Percentiles rank a stretch among this genome's conserved stretches.
Conservation (phyloP, 2,329 filamentous ascomycete species). For the Talaromyces sp. region DNA sequence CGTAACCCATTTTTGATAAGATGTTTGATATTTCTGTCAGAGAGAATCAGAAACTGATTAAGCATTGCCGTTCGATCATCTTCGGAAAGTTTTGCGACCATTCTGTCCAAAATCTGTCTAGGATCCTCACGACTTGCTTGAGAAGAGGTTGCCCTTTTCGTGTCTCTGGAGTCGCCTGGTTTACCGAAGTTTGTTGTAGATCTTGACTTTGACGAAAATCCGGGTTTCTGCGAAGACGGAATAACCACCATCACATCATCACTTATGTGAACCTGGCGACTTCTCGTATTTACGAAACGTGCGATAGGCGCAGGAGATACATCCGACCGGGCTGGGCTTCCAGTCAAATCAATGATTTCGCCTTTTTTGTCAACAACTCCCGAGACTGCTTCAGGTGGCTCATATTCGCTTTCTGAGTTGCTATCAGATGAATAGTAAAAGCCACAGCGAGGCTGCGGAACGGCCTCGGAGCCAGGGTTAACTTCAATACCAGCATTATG, state of each 20-base stretch:
- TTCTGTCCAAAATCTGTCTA: conserved; percentile 6
- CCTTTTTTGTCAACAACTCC: conserved; percentile 4
- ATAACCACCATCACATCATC: conserved; percentile 4
- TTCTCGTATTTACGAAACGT: conserved; percentile 28
- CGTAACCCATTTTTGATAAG: conserved; percentile 1
- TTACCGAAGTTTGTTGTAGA: neutral
- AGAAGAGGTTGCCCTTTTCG: neutral
- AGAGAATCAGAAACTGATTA: neutral
- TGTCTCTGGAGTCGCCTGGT: neutral
- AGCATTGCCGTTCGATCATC: neutral
- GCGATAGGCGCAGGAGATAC: conserved; percentile 18
- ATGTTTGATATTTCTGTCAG: neutral
- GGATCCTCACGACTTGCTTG: neutral
- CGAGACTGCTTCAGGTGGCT: conserved; percentile 1
- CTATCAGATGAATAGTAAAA: conserved; percentile 13
- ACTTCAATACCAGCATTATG: neutral
- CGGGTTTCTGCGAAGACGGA: neutral
- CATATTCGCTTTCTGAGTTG: conserved; percentile 1
- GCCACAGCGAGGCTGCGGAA: conserved; percentile 2
- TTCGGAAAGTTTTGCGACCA: conserved; percentile 3
- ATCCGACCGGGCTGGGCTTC: conserved; percentile 17
- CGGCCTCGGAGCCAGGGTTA: neutral
- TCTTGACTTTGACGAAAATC: neutral
- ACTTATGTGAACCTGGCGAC: neutral
- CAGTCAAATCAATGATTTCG: conserved; percentile 33